Evolutionary conservation across 2,329 filamentous ascomycete species (phyloP), one percentile per base, ranked within the genome.

Genomic region (Curvularia sp.): DNA sequence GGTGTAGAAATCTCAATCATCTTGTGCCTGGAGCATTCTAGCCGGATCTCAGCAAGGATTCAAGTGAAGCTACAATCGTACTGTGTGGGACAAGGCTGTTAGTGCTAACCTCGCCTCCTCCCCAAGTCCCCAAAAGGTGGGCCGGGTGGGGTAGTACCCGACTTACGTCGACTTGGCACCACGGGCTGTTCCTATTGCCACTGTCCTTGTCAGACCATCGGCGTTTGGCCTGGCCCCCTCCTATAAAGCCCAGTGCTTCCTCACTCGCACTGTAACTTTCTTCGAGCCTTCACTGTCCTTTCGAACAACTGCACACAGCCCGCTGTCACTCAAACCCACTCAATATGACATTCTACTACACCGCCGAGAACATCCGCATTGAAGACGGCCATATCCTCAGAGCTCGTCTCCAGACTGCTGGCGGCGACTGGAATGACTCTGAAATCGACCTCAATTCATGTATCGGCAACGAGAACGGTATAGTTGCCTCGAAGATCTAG

Each of bases 391-490:
- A 81, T 72, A 80, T 82, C 66, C 83, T 86, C 57, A 73, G 64
- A 25, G 81, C 79, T 57, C 62, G 70, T 46, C 80, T 83, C 47
- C 68, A 58, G 15, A 78, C 78, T 49, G 75, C 57, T 3, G 71
- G 81, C 5, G 83, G 81, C 41, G 78, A 83, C 0, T 72, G 69
- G 51, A 66, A 78, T 25, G 80, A 85, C 23, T 68, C 79, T 12
- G 74, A 79, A 68, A 68, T 84, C 51, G 76, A 86, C 68, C 79
- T 86, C 58, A 80, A 86, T 74, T 48, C 76, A 2, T 68, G 74
- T 66, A 76, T 86, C 48, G 83, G 84, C 34, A 86, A 86, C 76
- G 61, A 80, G 49, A 68, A 85, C 57, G 84, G 83, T 82, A 50
- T 4, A 19, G 3, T 8, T 27, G 10, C 32, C 28, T 23, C 18